Base-by-base conservation (phyloP, 306 rosid species). In the Comarum palustre region DNA sequence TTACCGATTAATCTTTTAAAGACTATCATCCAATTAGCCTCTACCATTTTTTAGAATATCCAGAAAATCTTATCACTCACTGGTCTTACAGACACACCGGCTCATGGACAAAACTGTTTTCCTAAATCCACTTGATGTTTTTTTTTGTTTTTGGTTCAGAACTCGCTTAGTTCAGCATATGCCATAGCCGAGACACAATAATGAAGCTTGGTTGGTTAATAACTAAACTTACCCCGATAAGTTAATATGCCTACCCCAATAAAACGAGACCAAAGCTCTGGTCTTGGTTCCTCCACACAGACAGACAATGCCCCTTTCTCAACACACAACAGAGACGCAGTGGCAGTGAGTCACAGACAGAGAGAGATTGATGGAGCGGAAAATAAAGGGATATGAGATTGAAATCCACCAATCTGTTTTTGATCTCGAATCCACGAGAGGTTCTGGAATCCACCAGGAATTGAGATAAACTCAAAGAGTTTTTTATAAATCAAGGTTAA, bases 231-330 rank as follows among this genome's bases (percentile, higher is more conserved):
- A 77, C n/a, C 32, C 64, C 65, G 72, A 29, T 4, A 36, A 71
- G 29, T 64, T 69, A 68, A 69, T 60, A 43, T 42, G 59, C 58
- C 46, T 27, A 27, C 20, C 66, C 52, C 27, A 67, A 66, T 42
- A 81, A 81, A 76, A 60, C 13, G 78, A 66, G 75, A 59, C 75
- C 68, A 42, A 58, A 72, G n/a, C 51, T 51, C 36, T 59, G 73
- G 77, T 47, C 78, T 76, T 60, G 75, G 68, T 74, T 76, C 75
- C 8, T 75, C 73, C 47, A 32, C 72, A 66, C 29, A 66, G 75
- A 64, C 77, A 70, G 84, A 73, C 84, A 0, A 8, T 38, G 41
- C 68, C 79, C 82, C 42, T 69, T 73, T 72, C 74, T 63, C 82
- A 68, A 46, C 85, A 69, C 85, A 14, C 9, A 69, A 66, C 82